Evolutionary conservation across 23 red algal species (phyloP).

Genomic region (Gracilaria gracilis): DNA sequence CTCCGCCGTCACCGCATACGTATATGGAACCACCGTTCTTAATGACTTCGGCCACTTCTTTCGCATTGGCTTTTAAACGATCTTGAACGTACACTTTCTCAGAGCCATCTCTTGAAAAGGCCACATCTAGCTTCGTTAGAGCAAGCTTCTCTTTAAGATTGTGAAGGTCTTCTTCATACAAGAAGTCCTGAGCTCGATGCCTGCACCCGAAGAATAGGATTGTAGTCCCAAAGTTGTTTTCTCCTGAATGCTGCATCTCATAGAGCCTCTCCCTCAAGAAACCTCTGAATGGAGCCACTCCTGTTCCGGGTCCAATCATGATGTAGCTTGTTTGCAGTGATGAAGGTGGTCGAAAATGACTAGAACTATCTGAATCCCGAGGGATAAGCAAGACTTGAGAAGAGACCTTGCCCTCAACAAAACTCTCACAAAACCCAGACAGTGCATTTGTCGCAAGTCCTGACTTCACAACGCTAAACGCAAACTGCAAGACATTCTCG

Average conservation of each 20-base stretch:
- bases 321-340: constrained; percentile 70
- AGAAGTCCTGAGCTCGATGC: constrained; percentile 79
- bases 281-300: constrained; percentile 69
- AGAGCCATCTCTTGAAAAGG: constrained; percentile 83
- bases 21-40: constrained; percentile 82
- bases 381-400: constrained; percentile 36
- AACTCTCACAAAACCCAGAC: constrained; percentile 14
- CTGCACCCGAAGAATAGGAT: constrained; percentile 94
- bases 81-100: constrained; percentile 89
- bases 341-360: constrained; percentile 79
- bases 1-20: constrained; percentile 91
- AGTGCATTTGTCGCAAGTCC: constrained; percentile 53
- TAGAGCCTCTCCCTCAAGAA: constrained; percentile 64
- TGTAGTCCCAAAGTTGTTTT: constrained; percentile 30
- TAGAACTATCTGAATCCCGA: constrained; percentile 52
- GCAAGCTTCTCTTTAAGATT: constrained; percentile 27
- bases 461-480: constrained; percentile 60
- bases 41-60: constrained; percentile 72
- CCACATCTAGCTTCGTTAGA: constrained; percentile 68
- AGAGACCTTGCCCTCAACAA: background rate
- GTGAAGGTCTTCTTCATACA: constrained; percentile 77
- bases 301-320: constrained; percentile 99
- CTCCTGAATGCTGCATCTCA: background rate
- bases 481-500: constrained; percentile 72
- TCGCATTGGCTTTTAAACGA: constrained; percentile 45